Conservation (phyloP, 2,329 filamentous ascomycete species). For the Trichoderma sp. region DNA sequence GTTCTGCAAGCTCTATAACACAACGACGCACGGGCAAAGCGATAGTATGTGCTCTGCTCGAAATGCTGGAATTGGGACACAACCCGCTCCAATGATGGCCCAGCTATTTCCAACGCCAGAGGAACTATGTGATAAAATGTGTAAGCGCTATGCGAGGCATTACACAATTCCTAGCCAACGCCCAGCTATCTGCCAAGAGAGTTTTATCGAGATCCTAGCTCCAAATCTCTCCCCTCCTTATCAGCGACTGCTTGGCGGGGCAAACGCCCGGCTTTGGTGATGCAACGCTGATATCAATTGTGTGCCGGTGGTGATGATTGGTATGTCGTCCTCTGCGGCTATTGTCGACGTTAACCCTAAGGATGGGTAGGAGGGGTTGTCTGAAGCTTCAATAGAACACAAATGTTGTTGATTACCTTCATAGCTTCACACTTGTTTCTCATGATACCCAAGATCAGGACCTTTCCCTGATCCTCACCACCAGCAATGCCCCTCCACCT, state of each 20-base stretch:
- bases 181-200: not conserved
- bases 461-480: too few species aligned
- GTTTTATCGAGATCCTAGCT: not conserved
- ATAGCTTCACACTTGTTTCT: too few species aligned
- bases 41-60: not conserved
- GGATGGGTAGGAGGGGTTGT: not conserved
- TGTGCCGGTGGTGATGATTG: not conserved
- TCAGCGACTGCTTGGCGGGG: conserved; percentile 15
- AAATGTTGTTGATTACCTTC: not conserved
- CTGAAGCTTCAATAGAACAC: not conserved
- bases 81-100: too few species aligned
- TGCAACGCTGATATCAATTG: conserved; percentile 17
- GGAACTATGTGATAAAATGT: not conserved
- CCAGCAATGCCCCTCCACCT: conserved; percentile 12
- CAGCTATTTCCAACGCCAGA: too few species aligned
- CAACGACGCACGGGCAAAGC: not conserved
- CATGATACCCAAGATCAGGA: too few species aligned
- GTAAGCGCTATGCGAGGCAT: conserved; percentile 9
- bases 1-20: not conserved
- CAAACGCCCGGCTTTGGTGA: not conserved
- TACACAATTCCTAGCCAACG: not conserved
- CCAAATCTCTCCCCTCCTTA: not conserved
- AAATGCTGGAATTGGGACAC: too few species aligned
- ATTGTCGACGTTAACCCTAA: not conserved
- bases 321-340: not conserved